Base-by-base conservation (phyloP, 352 stramenopile genomes). In the Phytophthora europaea region DNA sequence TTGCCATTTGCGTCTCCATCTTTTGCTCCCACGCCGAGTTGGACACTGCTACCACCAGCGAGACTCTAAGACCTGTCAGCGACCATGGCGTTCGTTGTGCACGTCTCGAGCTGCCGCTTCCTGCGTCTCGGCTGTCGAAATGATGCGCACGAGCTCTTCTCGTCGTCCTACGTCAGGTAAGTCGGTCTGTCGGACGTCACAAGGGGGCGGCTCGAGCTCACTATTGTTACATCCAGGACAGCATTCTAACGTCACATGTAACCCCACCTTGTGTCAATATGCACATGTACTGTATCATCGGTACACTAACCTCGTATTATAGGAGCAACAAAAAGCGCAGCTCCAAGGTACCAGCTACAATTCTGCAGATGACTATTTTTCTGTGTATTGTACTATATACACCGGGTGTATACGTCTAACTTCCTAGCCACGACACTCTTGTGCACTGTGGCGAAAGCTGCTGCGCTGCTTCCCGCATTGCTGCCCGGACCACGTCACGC, bases 401-500 rank as follows among this genome's bases (percentile, higher is more conserved):
- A 51, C 43, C 16, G 43, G 4, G 43, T 51, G 13, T 20, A 18
- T 64, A 73, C 26, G 6, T 31, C 36, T 43, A 16, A 43, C 36
- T 3, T 16, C 26, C 26, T 31, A 4, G 36, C 5, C 10, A 15
- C 36, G 16, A 15, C 10, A 43, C 10, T 15, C 36, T 15, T 43
- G 13, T 15, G 36, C 36, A 18, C 36, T 43, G 0, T 15, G 36
- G 13, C 10, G 5, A 43, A 18, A 43, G 70, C 40, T 78, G 52
- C 38, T 70, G 22, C 70, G 75, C 3, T 83, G 76, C 50, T 83
- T 81, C 57, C 76, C 76, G 16, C 76, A 81, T 61, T 83, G 73
- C 45, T 83, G 76, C 28, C 76, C 73, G 4, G 43, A 67, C 15
- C 73, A 83, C 57, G 43, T 63, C 2, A 34, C 33, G 13, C 66